Evolutionary conservation across 345 rosid genomes (phyloP), one percentile per base, ranked within the genome.

Genomic region (Gossypium ekmanianum): DNA sequence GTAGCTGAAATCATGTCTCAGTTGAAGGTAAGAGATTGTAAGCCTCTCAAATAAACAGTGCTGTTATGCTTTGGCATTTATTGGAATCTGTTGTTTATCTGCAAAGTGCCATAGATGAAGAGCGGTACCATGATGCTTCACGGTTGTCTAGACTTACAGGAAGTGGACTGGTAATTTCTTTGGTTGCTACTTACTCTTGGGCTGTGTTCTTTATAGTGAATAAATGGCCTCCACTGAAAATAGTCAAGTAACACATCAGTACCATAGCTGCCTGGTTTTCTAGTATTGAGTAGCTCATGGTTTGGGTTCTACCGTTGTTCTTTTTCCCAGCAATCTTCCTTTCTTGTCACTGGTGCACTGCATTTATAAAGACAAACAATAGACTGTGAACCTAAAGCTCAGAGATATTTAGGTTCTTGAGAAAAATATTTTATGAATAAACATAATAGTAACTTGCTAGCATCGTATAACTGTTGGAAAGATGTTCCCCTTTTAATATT

Each of bases 111-210:
- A 81, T 92, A 73, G 83, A 78, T 39, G 92, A 94, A 77, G 98
- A 95, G 82, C 90, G 94, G 34, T 95, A 92, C 79, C 90, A 81
- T 76, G 98, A 92, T 84, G 98, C 98, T 81, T 92, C 93, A 12
- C 84, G 82, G 75, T 76, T 94, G 79, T 87, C 91, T 76, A 92
- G 81, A 80, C 67, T 73, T 63, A 91, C 97, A 12, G 96, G 96
- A 81, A 87, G 93, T 73, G 98, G 98, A 81, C 80, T 94, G 98
- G 98, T 94, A 90, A 43, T 54, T 76, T 72, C 61, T 45, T 20
- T 44, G 13, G 52, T 56, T 74, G 54, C 58, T 16, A 20, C 75
- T 22, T 16, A 9, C 8, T 50, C 4, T 54, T 67, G 26, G n/a
- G 44, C 24, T 10, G 24, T 22, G 47, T 20, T 55, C 27, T 62